Base-by-base conservation (phyloP, 2,329 filamentous ascomycete species). In the Ascochyta koolunga region DNA sequence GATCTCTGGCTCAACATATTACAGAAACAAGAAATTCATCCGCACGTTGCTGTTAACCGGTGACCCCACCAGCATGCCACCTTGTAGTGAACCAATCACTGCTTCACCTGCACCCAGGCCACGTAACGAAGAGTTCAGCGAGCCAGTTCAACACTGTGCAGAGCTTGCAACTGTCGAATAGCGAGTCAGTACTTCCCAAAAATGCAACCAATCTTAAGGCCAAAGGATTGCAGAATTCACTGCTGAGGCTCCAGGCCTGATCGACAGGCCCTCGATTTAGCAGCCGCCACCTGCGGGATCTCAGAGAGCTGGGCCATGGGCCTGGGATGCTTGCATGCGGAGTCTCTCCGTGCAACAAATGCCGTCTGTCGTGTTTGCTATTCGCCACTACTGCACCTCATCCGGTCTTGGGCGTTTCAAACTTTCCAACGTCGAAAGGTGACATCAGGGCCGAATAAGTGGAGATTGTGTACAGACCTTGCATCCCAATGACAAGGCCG, bases 271-370 rank as follows among this genome's bases (percentile, higher is more conserved):
- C 36, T 54, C 18, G 29, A 33, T 33, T 31, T 45, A 54, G 36
- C 41, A 45, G 31, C 51, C 40, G 45, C 51, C 40, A 50, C 51
- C 51, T 50, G 51, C 51, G 51, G 51, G 51, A 54, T 54, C 51
- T 54, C 45, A 41, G 32, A 39, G 31, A 33, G 45, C 22, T 49
- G 44, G 44, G 45, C 51, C 51, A 31, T 45, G 36, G 45, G 35
- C 31, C 41, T 54, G 51, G 51, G 19, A 46, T 45, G 46, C 50
- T 36, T 32, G 39, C 39, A 44, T 50, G 41, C 51, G 51, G 51
- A 54, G 45, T 32, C 22, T 24, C 45, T 54, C 40, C 51, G 45
- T 50, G 24, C 45, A 35, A 49, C 45, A 44, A 35, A n/a, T 38
- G 29, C 27, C 40, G 39, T 40, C 49, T 49, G 29, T 39, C 35